A percentile compares a stretch with the other conserved stretches of the same genome.
These are phyloP conservation scores for Tylopilus felleus DNA, from an alignment of 768 basidiomycete genomes.

Conservation along the genomic window DNA sequence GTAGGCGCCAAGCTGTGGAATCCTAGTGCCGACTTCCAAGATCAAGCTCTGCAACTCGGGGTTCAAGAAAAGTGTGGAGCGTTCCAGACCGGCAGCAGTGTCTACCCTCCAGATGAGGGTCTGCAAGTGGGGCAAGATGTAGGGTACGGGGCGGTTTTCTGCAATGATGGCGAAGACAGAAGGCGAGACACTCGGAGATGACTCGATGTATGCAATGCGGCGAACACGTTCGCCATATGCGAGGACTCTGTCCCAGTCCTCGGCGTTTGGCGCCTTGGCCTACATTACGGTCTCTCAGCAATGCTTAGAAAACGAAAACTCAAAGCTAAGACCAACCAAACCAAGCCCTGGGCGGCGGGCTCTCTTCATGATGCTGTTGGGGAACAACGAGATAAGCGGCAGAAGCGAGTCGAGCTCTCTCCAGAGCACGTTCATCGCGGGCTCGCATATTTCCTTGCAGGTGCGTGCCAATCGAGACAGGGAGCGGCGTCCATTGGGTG, in stretches of 20 bases:
- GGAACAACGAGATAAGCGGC: conserved; percentile 71
- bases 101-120: conserved; percentile 73
- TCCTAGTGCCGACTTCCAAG: conserved; percentile 56
- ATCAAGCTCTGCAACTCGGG: conserved; percentile 58
- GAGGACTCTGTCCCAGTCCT: conserved; percentile 68
- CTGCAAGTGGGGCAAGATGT: conserved; percentile 66
- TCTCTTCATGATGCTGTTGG: conserved; percentile 62
- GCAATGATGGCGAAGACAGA: conserved; percentile 67
- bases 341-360: conserved; percentile 71
- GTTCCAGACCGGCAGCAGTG: conserved; percentile 61
- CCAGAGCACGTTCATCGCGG: conserved; percentile 71
- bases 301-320: not conserved
- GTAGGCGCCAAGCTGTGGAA: conserved; percentile 59
- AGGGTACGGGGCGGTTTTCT: conserved; percentile 57
- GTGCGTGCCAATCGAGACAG: conserved; percentile 72
- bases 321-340: conserved; percentile 49
- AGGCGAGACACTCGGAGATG: conserved; percentile 56
- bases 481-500: conserved; percentile 62
- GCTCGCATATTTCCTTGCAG: conserved; percentile 69
- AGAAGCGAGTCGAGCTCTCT: conserved; percentile 72
- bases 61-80: conserved; percentile 60
- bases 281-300: conserved; percentile 25
- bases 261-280: conserved; percentile 58
- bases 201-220: conserved; percentile 68
- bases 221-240: conserved; percentile 66